Percentiles rank a stretch among this genome's conserved stretches.
phyloP scores from a whole-genome alignment of 805 yeast genomes.

The Sugiyamaella qingdaonensis region DNA sequence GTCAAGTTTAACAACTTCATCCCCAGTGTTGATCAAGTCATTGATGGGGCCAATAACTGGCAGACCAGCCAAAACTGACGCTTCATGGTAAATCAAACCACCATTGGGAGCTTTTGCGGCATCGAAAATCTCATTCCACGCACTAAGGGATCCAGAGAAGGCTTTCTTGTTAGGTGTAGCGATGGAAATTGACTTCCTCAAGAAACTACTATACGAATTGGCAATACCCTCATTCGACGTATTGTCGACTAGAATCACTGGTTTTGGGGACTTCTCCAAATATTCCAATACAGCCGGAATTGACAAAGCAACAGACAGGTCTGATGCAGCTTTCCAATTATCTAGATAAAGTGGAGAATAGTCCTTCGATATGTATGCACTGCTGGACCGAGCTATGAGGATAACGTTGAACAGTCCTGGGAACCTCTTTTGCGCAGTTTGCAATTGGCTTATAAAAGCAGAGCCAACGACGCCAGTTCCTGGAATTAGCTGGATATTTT shows the following conservation, averaged over 20 bases:
- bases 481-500: slow-evolving; percentile 12
- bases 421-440: slow-evolving; percentile 42
- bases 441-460: slow-evolving; percentile 80
- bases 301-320: slow-evolving; percentile 48
- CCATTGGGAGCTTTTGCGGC: slow-evolving; percentile 47
- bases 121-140: slow-evolving; percentile 74
- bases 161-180: slow-evolving; percentile 99
- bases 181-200: slow-evolving; percentile 75
- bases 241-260: slow-evolving; percentile 87
- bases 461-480: slow-evolving; percentile 96
- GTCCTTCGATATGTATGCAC: slow-evolving; percentile 63
- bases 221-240: slow-evolving; percentile 84
- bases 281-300: slow-evolving; percentile 56
- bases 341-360: slow-evolving; percentile 66
- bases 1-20: slow-evolving; percentile 83
- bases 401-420: slow-evolving; percentile 74
- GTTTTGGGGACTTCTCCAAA: slow-evolving; percentile 61
- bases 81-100: slow-evolving; percentile 92
- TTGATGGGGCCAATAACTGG: slow-evolving; percentile 87
- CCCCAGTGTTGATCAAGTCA: slow-evolving; percentile 90
- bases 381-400: slow-evolving; percentile 69
- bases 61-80: slow-evolving; percentile 98
- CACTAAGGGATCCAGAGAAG: slow-evolving; percentile 67
- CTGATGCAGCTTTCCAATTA: slow-evolving; percentile 50
- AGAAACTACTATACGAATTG: slow-evolving; percentile 66